These are phyloP conservation scores for Naganishia antarctica DNA, from an alignment of 768 basidiomycete genomes.

Conservation along the genomic window DNA sequence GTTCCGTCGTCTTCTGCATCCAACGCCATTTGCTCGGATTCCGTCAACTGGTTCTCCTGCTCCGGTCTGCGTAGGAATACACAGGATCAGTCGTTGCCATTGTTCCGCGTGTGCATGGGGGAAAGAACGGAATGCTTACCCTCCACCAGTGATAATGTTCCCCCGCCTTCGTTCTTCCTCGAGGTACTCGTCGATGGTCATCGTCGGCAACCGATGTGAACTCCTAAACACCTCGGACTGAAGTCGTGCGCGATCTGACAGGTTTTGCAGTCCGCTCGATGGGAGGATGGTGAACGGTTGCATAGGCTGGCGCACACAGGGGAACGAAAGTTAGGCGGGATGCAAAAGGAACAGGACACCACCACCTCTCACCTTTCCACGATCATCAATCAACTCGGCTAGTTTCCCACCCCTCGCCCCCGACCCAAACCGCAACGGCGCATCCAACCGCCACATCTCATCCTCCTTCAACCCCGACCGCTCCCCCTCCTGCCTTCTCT, in stretches of 20 bases:
- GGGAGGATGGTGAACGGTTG: constrained; percentile 91
- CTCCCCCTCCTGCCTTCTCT: constrained; percentile 38
- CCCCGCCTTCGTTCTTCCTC: constrained; percentile 76
- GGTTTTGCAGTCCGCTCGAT: constrained; percentile 53
- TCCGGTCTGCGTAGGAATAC: constrained; percentile 55
- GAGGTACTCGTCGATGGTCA: constrained; percentile 93
- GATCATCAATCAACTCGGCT: constrained; percentile 59
- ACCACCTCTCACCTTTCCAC: constrained; percentile 74
- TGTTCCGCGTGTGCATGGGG: too few species aligned
- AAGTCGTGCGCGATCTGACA: constrained; percentile 64
- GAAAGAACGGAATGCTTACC: constrained; percentile 55
- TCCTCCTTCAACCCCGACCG: constrained; percentile 48
- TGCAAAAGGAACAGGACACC: too few species aligned
- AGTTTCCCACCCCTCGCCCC: constrained; percentile 56
- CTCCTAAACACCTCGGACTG: constrained; percentile 78
- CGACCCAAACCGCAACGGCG: constrained; percentile 42
- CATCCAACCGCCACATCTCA: constrained; percentile 70
- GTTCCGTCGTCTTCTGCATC: constrained; percentile 84
- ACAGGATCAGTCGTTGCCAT: background rate
- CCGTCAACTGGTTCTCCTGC: constrained; percentile 63
- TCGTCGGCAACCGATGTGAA: constrained; percentile 78
- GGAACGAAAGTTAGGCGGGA: too few species aligned
- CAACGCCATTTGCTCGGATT: constrained; percentile 69
- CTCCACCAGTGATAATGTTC: constrained; percentile 80
- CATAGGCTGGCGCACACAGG: constrained; percentile 77